Evolutionary conservation across 2,329 filamentous ascomycete species (phyloP).

Genomic region (Colletotrichum aenigma): DNA sequence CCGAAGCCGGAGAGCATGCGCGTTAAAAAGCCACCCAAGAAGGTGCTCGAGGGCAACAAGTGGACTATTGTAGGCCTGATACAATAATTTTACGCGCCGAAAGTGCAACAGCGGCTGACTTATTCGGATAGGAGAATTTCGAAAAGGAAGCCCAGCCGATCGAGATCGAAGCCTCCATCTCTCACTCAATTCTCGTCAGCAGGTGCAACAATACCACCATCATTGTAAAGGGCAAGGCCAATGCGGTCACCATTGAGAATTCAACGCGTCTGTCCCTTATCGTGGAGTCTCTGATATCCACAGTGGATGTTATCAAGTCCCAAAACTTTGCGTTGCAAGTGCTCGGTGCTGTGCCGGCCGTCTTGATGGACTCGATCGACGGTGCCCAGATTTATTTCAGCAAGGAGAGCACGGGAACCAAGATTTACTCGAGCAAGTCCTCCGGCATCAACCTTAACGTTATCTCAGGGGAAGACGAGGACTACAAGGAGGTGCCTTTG

Average conservation of each 20-base stretch:
- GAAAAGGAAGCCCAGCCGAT: slow-evolving; percentile 77
- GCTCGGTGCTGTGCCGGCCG: slow-evolving; percentile 81
- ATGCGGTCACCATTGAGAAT: slow-evolving; percentile 96
- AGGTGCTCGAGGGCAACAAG: slow-evolving; percentile 86
- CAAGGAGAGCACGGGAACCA: slow-evolving; percentile 76
- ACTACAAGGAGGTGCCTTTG: slow-evolving; percentile 85
- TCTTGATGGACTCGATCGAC: slow-evolving; percentile 93
- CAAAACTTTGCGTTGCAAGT: slow-evolving; percentile 95
- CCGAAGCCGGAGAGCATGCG: slow-evolving; percentile 87
- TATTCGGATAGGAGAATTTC: slow-evolving; percentile 76
- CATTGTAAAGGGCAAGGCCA: slow-evolving; percentile 90
- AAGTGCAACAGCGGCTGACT: slow-evolving; percentile 6
- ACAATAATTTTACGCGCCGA: not conserved
- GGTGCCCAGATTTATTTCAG: slow-evolving; percentile 86
- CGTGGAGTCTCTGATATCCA: slow-evolving; percentile 87
- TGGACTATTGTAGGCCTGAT: slow-evolving; percentile 76
- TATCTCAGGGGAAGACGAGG: slow-evolving; percentile 71
- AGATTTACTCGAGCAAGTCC: slow-evolving; percentile 90
- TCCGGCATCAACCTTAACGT: slow-evolving; percentile 87
- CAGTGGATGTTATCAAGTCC: slow-evolving; percentile 94
- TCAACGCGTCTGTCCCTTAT: slow-evolving; percentile 83
- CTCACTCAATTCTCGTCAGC: slow-evolving; percentile 90
- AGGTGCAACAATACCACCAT: slow-evolving; percentile 91
- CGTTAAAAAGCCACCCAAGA: slow-evolving; percentile 79
- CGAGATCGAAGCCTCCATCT: slow-evolving; percentile 80